phyloP scores from a whole-genome alignment of 768 basidiomycete genomes.

The Boletus reticulatus region DNA sequence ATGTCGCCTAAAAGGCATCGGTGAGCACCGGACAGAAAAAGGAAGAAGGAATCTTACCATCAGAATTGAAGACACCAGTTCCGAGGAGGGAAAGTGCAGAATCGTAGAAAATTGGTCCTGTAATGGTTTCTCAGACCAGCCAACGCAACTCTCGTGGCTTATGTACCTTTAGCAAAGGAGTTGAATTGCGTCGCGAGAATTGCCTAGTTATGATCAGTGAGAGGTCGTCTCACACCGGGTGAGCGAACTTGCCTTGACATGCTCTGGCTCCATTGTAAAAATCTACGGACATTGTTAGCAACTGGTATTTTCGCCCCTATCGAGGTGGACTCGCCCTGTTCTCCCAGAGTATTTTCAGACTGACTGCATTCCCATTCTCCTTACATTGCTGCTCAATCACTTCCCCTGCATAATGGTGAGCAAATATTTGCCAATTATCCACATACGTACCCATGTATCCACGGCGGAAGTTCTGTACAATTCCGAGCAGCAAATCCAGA shows the following conservation, averaged over 20 bases:
- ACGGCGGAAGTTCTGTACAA: slow-evolving; percentile 20
- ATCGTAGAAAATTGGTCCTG: slow-evolving; percentile 15
- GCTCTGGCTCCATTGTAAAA: slow-evolving; percentile 47
- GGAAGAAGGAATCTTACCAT: slow-evolving; percentile 34
- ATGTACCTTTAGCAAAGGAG: slow-evolving; percentile 40
- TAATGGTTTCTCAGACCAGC: slow-evolving; percentile 20
- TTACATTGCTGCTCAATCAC: slow-evolving; percentile 20
- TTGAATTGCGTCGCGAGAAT: slow-evolving; percentile 46
- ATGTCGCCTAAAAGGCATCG: slow-evolving; percentile 39
- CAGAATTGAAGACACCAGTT: slow-evolving; percentile 58
- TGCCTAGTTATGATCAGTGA: slow-evolving; percentile 25
- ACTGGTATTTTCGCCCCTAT: neutral
- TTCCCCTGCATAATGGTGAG: slow-evolving; percentile 25
- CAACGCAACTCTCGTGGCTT: slow-evolving; percentile 1
- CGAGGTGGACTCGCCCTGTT: slow-evolving; percentile 30
- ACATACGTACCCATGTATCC: slow-evolving; percentile 31
- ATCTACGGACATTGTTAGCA: slow-evolving; percentile 27
- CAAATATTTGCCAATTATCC: neutral
- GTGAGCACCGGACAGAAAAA: neutral
- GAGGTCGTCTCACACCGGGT: neutral
- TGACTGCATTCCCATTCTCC: slow-evolving; percentile 33
- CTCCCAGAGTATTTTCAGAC: slow-evolving; percentile 36
- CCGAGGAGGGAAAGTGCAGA: slow-evolving; percentile 41
- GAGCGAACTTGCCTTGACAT: slow-evolving; percentile 36
- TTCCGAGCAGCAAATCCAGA: slow-evolving; percentile 30